Base-by-base conservation (phyloP, 176 grass and related monocot species). In the Oryza glumipatula region DNA sequence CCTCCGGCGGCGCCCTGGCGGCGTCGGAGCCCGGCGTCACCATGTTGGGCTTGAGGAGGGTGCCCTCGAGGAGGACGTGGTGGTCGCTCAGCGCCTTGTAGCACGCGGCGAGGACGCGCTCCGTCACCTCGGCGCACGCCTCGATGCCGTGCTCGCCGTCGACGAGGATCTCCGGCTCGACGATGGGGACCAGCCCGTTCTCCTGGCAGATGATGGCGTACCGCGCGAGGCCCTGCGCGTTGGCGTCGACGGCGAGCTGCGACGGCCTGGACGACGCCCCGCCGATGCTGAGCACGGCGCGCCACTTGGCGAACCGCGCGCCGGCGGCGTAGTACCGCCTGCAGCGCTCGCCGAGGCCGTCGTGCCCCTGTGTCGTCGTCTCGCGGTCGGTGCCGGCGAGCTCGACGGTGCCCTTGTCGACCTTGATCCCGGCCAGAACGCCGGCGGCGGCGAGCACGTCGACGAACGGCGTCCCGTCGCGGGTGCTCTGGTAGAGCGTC, bases 131-230 rank as follows among this genome's bases (percentile, higher is more conserved):
- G 63, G 86, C 86, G 38, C 86, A 85, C 1, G 73, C 65, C 2
- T 85, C 46, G 39, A 92, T 86, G 72, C 84, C 86, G 35, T 92
- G 90, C 47, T 78, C 26, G 8, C 90, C 90, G 23, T 88, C 90
- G 6, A 92, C 82, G 32, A 92, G 82, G 82, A 92, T 88, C 71
- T 88, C 90, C 61, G 90, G 90, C 82, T 92, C 90, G 3, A 92
- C 90, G 65, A 92, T 88, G 19, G 90, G 86, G 3, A 92, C 86
- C n/a, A 91, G 77, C 45, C 86, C 89, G 7, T 91, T 91, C 81
- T 91, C 89, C 89, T 91, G 86, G 77, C 86, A 91, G 89, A 91
- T 91, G 35, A 88, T 81, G 47, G 89, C 89, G 45, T 91, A 88
- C 32, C 86, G 82, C 1, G 89, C 89, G 16, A 91, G 51, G 9